phyloP scores from a whole-genome alignment of 805 yeast genomes.

The Candida maltosa region DNA sequence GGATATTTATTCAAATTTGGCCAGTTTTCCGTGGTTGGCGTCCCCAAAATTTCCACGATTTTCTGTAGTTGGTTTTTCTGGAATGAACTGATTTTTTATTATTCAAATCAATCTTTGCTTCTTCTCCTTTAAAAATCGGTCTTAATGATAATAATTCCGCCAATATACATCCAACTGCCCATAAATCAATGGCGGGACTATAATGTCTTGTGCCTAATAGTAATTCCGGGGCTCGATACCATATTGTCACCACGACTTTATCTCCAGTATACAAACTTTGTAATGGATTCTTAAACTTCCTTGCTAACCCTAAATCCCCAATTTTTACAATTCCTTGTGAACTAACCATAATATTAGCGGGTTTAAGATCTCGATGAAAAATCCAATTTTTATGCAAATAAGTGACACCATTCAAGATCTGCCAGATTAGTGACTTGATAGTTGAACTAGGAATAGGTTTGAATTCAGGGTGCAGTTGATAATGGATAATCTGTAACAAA shows the following conservation, averaged over 20 bases:
- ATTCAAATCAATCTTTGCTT: slow-evolving; percentile 79
- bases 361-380: slow-evolving; percentile 91
- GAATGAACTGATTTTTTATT: slow-evolving; percentile 86
- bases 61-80: slow-evolving; percentile 90
- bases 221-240: slow-evolving; percentile 95
- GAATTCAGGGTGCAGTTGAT: slow-evolving; percentile 86
- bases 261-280: slow-evolving; percentile 89
- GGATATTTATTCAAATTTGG: slow-evolving; percentile 77
- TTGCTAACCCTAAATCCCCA: slow-evolving; percentile 90
- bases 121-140: slow-evolving; percentile 97
- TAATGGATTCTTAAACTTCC: slow-evolving; percentile 81
- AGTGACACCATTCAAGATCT: slow-evolving; percentile 85
- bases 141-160: slow-evolving; percentile 86
- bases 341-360: slow-evolving; percentile 97
- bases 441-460: slow-evolving; percentile 75
- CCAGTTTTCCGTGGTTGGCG: slow-evolving; percentile 81
- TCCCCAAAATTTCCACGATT: slow-evolving; percentile 89
- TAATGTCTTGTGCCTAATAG: slow-evolving; percentile 89
- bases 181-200: slow-evolving; percentile 86
- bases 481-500: slow-evolving; percentile 87
- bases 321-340: slow-evolving; percentile 87
- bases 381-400: slow-evolving; percentile 96
- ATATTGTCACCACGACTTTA: slow-evolving; percentile 92
- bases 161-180: slow-evolving; percentile 95
- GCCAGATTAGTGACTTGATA: slow-evolving; percentile 86